Evolutionary conservation across 2,329 filamentous ascomycete species (phyloP), one percentile per base, ranked within the genome.

Genomic region (Blastomyces percursus): DNA sequence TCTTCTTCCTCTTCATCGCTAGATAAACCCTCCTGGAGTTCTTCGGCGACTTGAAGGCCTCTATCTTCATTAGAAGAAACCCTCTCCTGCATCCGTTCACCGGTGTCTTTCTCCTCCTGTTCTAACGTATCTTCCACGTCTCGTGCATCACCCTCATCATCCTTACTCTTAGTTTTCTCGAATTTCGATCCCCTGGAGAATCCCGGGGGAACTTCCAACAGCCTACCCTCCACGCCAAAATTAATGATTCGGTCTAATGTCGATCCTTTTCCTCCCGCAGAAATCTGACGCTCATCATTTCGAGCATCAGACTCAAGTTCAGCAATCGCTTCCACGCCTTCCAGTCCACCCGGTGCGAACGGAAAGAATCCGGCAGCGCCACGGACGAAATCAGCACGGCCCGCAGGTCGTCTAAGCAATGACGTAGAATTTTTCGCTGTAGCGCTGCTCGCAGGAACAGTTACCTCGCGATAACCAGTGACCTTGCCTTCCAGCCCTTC

Each of bases 381-480:
- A 65, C 93, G 84, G 14, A 97, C 92, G 74, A 97, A 96, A 59
- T 97, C 92, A 38, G 90, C 90, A 65, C 90, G 84, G 63, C 86
- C 87, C 16, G 90, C 93, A 3, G 93, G 93, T 71, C 95, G 95
- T 55, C 94, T 84, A 19, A 89, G 79, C 50, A 96, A 80, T 5
- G 91, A 96, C 0, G 92, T 97, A 2, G 91, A 96, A 71, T 96
- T 96, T 77, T 96, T 99, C 57, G 91, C 93, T 19, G 90, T 96
- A 19, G 89, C 90, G 69, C 89, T 95, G 70, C 86, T 89, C 42
- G 90, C 90, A 5, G 93, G 91, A 9, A 97, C 86, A 0, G 94
- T 96, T 59, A 97, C 90, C 73, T 96, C 94, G 71, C 87, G 89
- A 75, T 99, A 97, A 59, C 92, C 92, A 9, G 90, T 96, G 30